phyloP scores from a whole-genome alignment of 2,329 filamentous ascomycete species.

The Plectosphaerella plurivora region DNA sequence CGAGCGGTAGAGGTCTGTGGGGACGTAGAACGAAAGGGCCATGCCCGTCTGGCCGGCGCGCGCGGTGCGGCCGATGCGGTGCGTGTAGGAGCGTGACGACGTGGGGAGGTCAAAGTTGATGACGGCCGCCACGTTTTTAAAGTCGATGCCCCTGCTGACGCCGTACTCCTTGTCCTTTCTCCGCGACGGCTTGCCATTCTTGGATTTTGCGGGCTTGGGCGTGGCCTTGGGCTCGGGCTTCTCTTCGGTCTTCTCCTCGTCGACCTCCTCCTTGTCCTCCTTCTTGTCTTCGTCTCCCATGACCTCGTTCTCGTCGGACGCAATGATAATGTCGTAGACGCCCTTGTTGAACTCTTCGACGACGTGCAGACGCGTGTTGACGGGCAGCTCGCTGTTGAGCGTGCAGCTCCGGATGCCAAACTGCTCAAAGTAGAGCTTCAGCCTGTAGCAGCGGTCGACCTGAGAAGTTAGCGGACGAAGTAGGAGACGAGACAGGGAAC shows the following conservation, averaged over 20 bases:
- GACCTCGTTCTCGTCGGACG: constrained; percentile 86
- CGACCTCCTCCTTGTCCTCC: constrained; percentile 31
- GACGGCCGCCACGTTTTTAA: constrained; percentile 89
- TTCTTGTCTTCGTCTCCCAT: constrained; percentile 56
- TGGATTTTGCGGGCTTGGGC: constrained; percentile 23
- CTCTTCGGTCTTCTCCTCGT: constrained; percentile 36
- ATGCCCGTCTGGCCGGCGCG: constrained; percentile 89
- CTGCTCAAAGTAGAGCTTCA: constrained; percentile 95
- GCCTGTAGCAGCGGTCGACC: constrained; percentile 80
- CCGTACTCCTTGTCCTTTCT: constrained; percentile 78
- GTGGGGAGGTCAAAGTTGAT: constrained; percentile 95
- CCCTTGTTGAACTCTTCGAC: constrained; percentile 97
- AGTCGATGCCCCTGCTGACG: constrained; percentile 79
- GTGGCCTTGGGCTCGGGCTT: constrained; percentile 14
- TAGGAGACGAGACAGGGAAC: background rate
- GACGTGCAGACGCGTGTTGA: constrained; percentile 89
- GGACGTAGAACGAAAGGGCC: constrained; percentile 92
- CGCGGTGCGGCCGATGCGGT: constrained; percentile 90
- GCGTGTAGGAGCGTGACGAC: constrained; percentile 89
- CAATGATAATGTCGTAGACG: constrained; percentile 97
- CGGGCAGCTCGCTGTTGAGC: constrained; percentile 87
- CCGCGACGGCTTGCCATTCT: constrained; percentile 61
- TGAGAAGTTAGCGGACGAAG: constrained; percentile 47
- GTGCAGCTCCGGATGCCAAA: constrained; percentile 93
- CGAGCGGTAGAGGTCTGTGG: constrained; percentile 75